A percentile compares a stretch with the other conserved stretches of the same genome.
Conservation (phyloP, 495 filamentous ascomycete species). For the Neurospora sp. region DNA sequence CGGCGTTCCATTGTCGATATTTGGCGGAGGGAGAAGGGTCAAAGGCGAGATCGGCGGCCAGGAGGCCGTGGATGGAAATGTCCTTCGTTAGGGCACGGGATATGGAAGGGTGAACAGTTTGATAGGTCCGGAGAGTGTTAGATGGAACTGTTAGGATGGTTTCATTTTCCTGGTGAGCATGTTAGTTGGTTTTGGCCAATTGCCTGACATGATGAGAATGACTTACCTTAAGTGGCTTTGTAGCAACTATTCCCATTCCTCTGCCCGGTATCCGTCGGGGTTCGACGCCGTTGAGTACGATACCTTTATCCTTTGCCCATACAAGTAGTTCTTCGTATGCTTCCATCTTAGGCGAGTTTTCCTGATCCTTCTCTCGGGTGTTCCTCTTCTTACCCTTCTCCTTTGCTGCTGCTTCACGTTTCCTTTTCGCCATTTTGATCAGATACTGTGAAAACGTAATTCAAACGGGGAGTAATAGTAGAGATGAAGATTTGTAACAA, state of each 20-base stretch:
- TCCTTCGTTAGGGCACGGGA: slow-evolving; percentile 35
- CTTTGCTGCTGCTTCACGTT: neutral
- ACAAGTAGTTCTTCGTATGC: slow-evolving; percentile 39
- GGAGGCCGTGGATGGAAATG: slow-evolving; percentile 55
- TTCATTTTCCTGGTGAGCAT: slow-evolving; percentile 34
- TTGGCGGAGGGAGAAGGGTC: slow-evolving; percentile 21
- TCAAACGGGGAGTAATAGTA: neutral
- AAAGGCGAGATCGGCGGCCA: slow-evolving; percentile 60
- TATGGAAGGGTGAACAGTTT: slow-evolving; percentile 44
- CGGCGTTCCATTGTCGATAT: slow-evolving; percentile 50
- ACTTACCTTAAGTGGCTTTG: slow-evolving; percentile 49
- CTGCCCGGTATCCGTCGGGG: slow-evolving; percentile 50
- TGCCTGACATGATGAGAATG: neutral
- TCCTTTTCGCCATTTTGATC: neutral
- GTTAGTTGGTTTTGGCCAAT: neutral
- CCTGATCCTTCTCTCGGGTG: neutral
- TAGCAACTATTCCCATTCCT: slow-evolving; percentile 67
- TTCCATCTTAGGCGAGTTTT: slow-evolving; percentile 16
- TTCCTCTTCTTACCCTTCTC: neutral
- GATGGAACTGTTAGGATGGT: slow-evolving; percentile 54
- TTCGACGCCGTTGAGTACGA: slow-evolving; percentile 48
- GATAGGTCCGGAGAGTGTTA: slow-evolving; percentile 48
- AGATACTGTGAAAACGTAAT: neutral
- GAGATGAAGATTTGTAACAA: neutral
- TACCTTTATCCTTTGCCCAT: slow-evolving; percentile 52